phyloP scores from a whole-genome alignment of 306 rosid species.

The Sophora flavescens region DNA sequence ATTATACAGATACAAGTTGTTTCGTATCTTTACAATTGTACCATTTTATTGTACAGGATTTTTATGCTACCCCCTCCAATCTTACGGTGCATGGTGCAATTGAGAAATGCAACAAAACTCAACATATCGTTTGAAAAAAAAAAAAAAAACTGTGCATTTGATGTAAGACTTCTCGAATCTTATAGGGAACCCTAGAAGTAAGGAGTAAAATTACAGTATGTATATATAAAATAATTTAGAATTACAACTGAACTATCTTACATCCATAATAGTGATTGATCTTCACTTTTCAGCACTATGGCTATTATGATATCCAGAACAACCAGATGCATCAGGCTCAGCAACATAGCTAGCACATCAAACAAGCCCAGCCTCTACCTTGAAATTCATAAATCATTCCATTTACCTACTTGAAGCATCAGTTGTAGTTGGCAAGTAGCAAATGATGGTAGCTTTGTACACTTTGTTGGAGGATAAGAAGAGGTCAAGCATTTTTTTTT shows the following conservation, averaged over 20 bases:
- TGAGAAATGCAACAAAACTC: constrained; percentile 18
- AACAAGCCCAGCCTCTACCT: constrained; percentile 8
- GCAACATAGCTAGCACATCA: constrained; percentile 35
- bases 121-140: constrained; percentile 3
- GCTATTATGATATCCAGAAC: constrained; percentile 39
- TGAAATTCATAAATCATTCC: constrained; percentile 38
- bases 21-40: no score
- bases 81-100: no score
- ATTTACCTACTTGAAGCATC: constrained; percentile 21
- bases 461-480: constrained; percentile 41
- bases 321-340: constrained; percentile 36
- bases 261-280: constrained; percentile 26
- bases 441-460: constrained; percentile 20
- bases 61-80: no score
- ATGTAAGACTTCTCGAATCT: background rate
- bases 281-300: constrained; percentile 24
- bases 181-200: constrained; percentile 18
- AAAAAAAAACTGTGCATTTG: constrained; percentile 15
- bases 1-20: no score
- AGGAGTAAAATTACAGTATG: constrained; percentile 14
- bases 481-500: constrained; percentile 11
- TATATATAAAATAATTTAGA: background rate
- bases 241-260: constrained; percentile 36
- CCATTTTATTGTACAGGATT: no score
- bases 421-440: background rate